Evolutionary conservation across 225 moss, liverwort and hornwort genomes (phyloP), one percentile per base, ranked within the genome.

Genomic region (Pseudoscleropodium purum): DNA sequence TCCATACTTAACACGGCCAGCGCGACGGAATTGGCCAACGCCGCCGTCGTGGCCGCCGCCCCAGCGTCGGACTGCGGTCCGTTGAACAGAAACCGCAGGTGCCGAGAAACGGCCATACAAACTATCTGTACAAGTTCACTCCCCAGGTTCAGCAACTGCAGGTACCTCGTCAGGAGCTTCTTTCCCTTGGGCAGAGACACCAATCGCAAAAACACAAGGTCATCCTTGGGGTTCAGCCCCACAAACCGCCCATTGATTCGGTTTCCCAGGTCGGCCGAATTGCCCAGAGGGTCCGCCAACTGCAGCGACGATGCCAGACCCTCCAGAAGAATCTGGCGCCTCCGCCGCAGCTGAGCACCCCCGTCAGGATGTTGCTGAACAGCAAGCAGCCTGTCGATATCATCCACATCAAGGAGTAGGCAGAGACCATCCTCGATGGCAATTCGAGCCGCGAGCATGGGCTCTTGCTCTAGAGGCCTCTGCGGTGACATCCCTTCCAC

Each of bases 381-480:
- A 82, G 89, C 86, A 84, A 99, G 89, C 17, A 99, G 83, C 88
- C 99, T 94, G 79, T 99, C 99, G 56, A 99, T 96, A 84, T 99
- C 99, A 92, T 99, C 99, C 68, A 99, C 97, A 90, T 99, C 99
- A 81, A 99, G 95, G 47, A 99, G 91, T 41, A 99, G 94, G 68
- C 99, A 99, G 41, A 99, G 90, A 54, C 99, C 97, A 82, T 99
- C 99, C 88, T 99, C 99, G 26, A 97, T 96, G n/a, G 96, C 99
- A 91, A 99, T 93, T 78, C 99, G 94, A n/a, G 96, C 97, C 68
- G 97, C 99, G 39, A 99, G 88, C 99, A 99, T 99, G 12, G 99
- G 99, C 89, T 99, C 99, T 88, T 99, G 96, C 90, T 96, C 99
- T n/a, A 99, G 90, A 79, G 99, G 99, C 90, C 93, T 93, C 52